Percentiles rank a stretch among this genome's conserved stretches.
Conservation (phyloP, 768 basidiomycete species). For the Psilocybe subaeruginosa region DNA sequence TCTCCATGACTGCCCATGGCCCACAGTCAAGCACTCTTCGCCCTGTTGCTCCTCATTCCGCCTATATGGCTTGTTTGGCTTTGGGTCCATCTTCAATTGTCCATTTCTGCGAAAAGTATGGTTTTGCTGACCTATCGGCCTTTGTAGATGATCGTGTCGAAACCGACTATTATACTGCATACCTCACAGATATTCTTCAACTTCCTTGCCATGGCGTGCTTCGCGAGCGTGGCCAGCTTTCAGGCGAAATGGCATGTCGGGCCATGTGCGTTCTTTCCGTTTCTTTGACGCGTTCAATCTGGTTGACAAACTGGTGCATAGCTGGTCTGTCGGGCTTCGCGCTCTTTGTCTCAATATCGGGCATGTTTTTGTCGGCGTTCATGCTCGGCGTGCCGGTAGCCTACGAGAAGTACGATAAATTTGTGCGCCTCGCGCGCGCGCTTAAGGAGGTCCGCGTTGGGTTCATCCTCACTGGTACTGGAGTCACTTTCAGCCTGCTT, state of each 20-base stretch:
- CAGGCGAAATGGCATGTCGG: slow-evolving; percentile 85
- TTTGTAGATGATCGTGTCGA: slow-evolving; percentile 83
- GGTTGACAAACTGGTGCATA: slow-evolving; percentile 30
- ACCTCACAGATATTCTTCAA: slow-evolving; percentile 87
- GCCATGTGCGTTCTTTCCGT: slow-evolving; percentile 66
- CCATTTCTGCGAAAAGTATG: slow-evolving; percentile 13
- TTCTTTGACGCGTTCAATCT: slow-evolving; percentile 18
- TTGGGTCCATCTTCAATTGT: slow-evolving; percentile 51
- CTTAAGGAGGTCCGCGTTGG: slow-evolving; percentile 81
- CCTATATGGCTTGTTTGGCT: slow-evolving; percentile 67
- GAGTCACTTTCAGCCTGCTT: slow-evolving; percentile 67
- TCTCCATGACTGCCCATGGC: slow-evolving; percentile 33
- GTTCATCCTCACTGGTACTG: slow-evolving; percentile 80
- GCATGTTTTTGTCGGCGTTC: slow-evolving; percentile 75
- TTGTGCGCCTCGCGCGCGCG: slow-evolving; percentile 76
- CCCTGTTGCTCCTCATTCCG: slow-evolving; percentile 70
- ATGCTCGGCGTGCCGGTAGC: slow-evolving; percentile 78
- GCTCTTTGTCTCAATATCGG: slow-evolving; percentile 74
- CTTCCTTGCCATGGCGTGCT: slow-evolving; percentile 91
- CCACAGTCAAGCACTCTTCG: slow-evolving; percentile 43
- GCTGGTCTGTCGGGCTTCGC: slow-evolving; percentile 89
- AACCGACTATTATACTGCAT: slow-evolving; percentile 79
- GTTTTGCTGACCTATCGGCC: slow-evolving; percentile 14
- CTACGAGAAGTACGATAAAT: slow-evolving; percentile 85
- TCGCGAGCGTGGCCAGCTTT: slow-evolving; percentile 86